Conservation (phyloP, 164 flowering plant species). For the Platanus orientalis region DNA sequence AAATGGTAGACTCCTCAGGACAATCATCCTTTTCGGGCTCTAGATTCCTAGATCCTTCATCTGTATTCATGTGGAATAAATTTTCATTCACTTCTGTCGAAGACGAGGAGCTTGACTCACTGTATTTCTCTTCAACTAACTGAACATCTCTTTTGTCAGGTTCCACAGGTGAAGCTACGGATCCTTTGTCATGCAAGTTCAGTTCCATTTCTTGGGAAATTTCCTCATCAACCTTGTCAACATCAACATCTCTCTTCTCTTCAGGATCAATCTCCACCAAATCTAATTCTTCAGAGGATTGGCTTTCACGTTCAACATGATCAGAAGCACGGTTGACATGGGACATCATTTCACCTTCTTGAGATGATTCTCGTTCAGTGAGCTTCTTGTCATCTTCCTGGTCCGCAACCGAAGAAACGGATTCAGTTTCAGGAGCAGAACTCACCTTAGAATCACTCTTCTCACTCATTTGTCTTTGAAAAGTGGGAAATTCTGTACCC, state of each 20-base stretch:
- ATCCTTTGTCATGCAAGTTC: slow-evolving; percentile 3
- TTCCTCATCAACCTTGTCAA: slow-evolving; percentile 24
- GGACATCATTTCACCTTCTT: slow-evolving; percentile 30
- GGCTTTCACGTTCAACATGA: too few relatives aligned
- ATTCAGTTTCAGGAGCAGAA: slow-evolving; percentile 69
- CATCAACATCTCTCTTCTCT: slow-evolving; percentile 2
- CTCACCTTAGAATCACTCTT: slow-evolving; percentile 68
- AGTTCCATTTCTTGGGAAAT: slow-evolving; percentile 21
- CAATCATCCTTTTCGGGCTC: slow-evolving; percentile 10
- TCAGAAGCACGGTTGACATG: too few relatives aligned
- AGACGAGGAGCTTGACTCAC: slow-evolving; percentile 21
- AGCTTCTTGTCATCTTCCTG: slow-evolving; percentile 38
- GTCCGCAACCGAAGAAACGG: slow-evolving; percentile 45
- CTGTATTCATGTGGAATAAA: slow-evolving; percentile 8
- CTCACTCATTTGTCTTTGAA: slow-evolving; percentile 64
- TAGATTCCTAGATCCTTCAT: slow-evolving; percentile 6
- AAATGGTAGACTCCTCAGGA: slow-evolving; percentile 3
- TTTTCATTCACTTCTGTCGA: slow-evolving; percentile 15
- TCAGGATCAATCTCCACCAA: too few relatives aligned
- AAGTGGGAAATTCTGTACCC: slow-evolving; percentile 36
- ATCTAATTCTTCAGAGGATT: too few relatives aligned
- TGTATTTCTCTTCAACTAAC: slow-evolving; percentile 26
- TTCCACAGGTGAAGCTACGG: slow-evolving; percentile 12
- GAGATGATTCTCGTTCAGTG: slow-evolving; percentile 33
- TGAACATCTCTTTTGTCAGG: slow-evolving; percentile 15